These are phyloP conservation scores for Volvariella surrecta DNA, from an alignment of 1,284 basidiomycete species.

Conservation along the genomic window DNA sequence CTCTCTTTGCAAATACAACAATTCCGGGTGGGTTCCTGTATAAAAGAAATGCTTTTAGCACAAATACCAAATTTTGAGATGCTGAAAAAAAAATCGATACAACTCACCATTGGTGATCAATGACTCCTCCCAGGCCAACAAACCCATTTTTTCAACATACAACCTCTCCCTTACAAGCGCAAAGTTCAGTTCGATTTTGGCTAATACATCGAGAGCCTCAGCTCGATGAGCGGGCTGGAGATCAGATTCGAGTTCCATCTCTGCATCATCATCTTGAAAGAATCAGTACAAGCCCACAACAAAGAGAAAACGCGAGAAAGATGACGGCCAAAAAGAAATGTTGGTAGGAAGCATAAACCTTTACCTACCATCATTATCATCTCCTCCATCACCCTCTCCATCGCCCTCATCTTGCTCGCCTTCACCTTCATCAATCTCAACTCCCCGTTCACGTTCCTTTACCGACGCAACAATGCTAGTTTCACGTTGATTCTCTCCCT, in stretches of 20 bases:
- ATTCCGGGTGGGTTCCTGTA: constrained; percentile 74
- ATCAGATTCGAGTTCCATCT: background rate
- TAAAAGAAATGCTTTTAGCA: constrained; percentile 10
- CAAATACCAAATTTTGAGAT: constrained; percentile 6
- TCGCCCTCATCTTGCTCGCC: no score
- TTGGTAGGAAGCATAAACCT: no score
- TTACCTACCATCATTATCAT: no score
- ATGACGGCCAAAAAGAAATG: no score
- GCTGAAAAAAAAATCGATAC: constrained; percentile 8
- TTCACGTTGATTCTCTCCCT: no score
- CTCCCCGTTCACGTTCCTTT: no score
- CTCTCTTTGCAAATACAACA: constrained; percentile 70
- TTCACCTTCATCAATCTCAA: no score
- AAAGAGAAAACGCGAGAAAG: no score
- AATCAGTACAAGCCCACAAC: no score
- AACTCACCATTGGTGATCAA: constrained; percentile 55
- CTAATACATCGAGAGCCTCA: constrained; percentile 73
- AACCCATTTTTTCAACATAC: constrained; percentile 80
- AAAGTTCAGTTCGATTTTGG: constrained; percentile 72
- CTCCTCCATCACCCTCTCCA: no score
- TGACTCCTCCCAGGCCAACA: constrained; percentile 67
- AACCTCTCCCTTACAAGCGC: constrained; percentile 63
- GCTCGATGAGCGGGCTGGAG: no score
- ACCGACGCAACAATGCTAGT: no score
- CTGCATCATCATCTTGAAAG: background rate